Percentiles rank a stretch among this genome's conserved stretches.
phyloP scores from a whole-genome alignment of 768 basidiomycete species.

The Baorangia bicolor region DNA sequence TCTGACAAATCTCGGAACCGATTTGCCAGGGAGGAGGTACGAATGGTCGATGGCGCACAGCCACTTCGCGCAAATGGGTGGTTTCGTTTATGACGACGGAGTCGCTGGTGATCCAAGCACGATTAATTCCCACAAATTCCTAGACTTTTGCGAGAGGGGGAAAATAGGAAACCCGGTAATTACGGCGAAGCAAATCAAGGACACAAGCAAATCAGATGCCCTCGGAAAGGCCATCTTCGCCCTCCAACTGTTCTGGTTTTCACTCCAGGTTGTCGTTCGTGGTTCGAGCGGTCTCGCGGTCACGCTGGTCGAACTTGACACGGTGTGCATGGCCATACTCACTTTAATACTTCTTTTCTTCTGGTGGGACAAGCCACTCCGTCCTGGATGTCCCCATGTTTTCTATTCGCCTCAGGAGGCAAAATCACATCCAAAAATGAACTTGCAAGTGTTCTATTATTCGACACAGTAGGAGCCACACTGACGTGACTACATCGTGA shows the following conservation, averaged over 20 bases:
- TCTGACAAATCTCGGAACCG: neutral
- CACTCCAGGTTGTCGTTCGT: neutral
- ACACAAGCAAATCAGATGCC: neutral
- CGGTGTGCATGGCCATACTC: neutral
- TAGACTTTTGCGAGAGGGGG: neutral
- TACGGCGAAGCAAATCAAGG: neutral
- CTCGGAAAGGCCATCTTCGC: neutral
- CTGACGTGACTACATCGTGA: neutral
- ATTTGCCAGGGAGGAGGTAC: neutral
- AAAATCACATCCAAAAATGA: neutral
- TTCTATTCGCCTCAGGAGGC: too few relatives aligned
- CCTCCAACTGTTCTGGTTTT: too few relatives aligned
- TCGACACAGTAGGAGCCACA: neutral
- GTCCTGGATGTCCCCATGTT: too few relatives aligned
- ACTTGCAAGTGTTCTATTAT: neutral
- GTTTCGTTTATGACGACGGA: neutral
- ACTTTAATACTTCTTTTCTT: neutral
- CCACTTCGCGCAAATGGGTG: conserved; percentile 1
- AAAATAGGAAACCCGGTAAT: neutral
- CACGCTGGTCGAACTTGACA: conserved; percentile 3
- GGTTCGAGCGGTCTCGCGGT: neutral
- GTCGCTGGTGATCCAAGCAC: neutral
- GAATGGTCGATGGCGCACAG: too few relatives aligned
- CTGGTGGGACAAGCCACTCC: too few relatives aligned
- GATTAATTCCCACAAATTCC: neutral